Evolutionary conservation across 2,329 filamentous ascomycete genomes (phyloP), one percentile per base, ranked within the genome.

Genomic region (Microdochium nivale): DNA sequence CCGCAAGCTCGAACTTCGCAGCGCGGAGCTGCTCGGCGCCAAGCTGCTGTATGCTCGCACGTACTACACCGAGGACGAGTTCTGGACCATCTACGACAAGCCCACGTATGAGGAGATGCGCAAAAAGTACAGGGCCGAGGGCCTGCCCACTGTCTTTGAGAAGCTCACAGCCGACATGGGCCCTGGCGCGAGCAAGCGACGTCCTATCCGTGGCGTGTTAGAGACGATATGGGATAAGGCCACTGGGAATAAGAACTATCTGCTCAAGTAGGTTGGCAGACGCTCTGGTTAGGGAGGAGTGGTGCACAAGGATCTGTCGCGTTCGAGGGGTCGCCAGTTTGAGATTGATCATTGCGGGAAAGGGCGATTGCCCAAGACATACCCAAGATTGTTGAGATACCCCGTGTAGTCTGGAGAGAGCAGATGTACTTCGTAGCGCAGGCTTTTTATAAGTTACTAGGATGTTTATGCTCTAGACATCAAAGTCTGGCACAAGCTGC

Each of bases 1-100:
- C 55, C 70, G 73, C 14, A 68, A 70, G 24, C 63, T 81, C 1
- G 77, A 80, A 60, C 64, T 67, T 52, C 74, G 69, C 27, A 63
- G 79, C 3, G 67, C 67, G 2, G 70, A 76, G 35, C 67, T 79
- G 33, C 69, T 74, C 8, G 78, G 78, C 14, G 75, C 76, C 68
- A 79, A 79, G 61, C 77, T 76, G 70, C 59, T 81, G 7, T 81
- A 81, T 58, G 76, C 77, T 4, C 75, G 79, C 51, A 76, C 75
- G 0, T 80, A 77, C 61, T 78, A 78, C 59, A 71, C 67, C 19
- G 71, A 77, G 58, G 65, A 70, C 2, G 77, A 80, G 51, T 81
- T 81, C 60, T 79, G 76, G 76, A 60, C 65, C 21, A 72, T 76
- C 53, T 80, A 78, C 54, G 70, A 78, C 56, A 67, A 67, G 49